Evolutionary conservation across 2,329 filamentous ascomycete species (phyloP).

Genomic region (Trichophyton equinum): DNA sequence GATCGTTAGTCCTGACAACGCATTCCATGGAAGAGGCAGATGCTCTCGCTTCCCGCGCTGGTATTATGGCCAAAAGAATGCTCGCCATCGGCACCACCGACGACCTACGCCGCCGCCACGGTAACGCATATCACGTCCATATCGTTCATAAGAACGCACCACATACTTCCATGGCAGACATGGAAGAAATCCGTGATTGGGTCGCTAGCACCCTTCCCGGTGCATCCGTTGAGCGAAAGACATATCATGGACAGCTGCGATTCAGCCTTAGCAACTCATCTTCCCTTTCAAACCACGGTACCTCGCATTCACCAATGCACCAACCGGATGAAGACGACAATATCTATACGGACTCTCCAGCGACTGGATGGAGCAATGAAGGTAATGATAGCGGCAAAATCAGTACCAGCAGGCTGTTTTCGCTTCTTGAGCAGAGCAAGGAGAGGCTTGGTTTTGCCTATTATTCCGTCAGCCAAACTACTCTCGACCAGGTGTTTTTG

Average conservation of each 20-base stretch:
- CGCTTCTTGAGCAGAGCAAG: slow-evolving; percentile 59
- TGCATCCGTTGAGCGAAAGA: slow-evolving; percentile 58
- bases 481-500: slow-evolving; percentile 82
- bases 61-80: slow-evolving; percentile 78
- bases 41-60: slow-evolving; percentile 68
- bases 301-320: slow-evolving; percentile 7
- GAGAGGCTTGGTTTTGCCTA: slow-evolving; percentile 61
- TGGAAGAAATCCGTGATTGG: slow-evolving; percentile 54
- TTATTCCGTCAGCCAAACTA: slow-evolving; percentile 77
- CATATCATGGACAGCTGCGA: slow-evolving; percentile 75
- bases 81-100: slow-evolving; percentile 69
- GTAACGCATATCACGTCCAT: slow-evolving; percentile 69
- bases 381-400: neutral
- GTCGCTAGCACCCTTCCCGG: slow-evolving; percentile 48
- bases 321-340: slow-evolving; percentile 4
- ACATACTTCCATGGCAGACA: slow-evolving; percentile 56
- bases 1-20: slow-evolving; percentile 78
- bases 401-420: slow-evolving; percentile 43
- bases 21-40: slow-evolving; percentile 95
- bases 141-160: slow-evolving; percentile 64
- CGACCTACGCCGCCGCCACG: slow-evolving; percentile 59
- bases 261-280: slow-evolving; percentile 52
- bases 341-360: neutral
- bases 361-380: neutral
- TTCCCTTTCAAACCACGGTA: neutral